phyloP scores from a whole-genome alignment of 2,329 filamentous ascomycete genomes.

The Penicillium sp. region DNA sequence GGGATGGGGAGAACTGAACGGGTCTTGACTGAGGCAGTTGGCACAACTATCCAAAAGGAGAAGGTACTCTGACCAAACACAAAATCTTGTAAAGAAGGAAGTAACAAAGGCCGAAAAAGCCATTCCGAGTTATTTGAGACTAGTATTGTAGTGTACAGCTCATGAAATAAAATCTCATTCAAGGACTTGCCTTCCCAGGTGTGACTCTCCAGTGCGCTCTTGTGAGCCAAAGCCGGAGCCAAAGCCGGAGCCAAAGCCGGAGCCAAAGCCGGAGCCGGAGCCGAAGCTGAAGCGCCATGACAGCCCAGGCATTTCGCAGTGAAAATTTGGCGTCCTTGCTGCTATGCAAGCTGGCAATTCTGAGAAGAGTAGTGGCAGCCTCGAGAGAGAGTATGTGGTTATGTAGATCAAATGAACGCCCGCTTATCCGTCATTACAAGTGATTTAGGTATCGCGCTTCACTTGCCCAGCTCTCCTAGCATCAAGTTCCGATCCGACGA shows the following conservation, averaged over 20 bases:
- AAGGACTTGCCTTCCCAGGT: slow-evolving; percentile 1
- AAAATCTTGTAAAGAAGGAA: neutral
- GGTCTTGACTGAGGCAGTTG: neutral
- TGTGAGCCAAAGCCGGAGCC: neutral
- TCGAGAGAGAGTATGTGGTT: slow-evolving; percentile 5
- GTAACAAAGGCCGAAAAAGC: neutral
- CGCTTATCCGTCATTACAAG: slow-evolving; percentile 34
- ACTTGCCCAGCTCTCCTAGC: slow-evolving; percentile 78
- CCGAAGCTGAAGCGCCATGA: neutral
- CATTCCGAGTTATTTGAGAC: neutral
- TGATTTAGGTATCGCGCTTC: slow-evolving; percentile 38
- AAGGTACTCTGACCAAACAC: neutral
- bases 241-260: neutral
- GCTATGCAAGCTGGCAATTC: neutral
- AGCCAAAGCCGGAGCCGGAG: neutral
- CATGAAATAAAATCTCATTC: slow-evolving; percentile 2
- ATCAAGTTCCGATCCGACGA: slow-evolving; percentile 88
- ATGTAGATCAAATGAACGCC: slow-evolving; percentile 33
- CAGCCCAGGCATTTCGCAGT: neutral
- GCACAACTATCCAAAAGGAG: neutral
- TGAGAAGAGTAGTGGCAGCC: neutral
- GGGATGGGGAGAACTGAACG: neutral
- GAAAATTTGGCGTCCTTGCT: neutral
- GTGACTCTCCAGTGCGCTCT: neutral
- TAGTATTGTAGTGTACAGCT: slow-evolving; percentile 11